These are phyloP conservation scores for Penicilliopsis zonata DNA, from an alignment of 495 filamentous ascomycete species.

Conservation along the genomic window DNA sequence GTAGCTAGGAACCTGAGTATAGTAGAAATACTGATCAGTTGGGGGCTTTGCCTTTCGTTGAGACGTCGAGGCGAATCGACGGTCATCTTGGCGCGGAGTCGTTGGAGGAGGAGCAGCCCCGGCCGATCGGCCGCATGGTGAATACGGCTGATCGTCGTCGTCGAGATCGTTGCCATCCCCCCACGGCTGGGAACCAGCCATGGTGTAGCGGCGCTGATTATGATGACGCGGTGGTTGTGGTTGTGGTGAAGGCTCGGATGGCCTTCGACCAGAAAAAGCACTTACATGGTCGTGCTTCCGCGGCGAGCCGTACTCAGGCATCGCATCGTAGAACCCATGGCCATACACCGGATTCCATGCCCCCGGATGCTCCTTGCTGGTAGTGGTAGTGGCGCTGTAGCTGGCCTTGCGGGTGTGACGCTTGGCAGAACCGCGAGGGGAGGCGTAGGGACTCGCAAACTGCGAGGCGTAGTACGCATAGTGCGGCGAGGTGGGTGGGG, in stretches of 20 bases:
- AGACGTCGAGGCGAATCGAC: slow-evolving; percentile 9
- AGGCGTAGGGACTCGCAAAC: slow-evolving; percentile 26
- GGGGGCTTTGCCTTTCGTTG: slow-evolving; percentile 36
- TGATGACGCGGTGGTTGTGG: too few species aligned
- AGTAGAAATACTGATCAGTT: slow-evolving; percentile 43
- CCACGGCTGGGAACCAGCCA: slow-evolving; percentile 24
- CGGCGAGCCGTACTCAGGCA: slow-evolving; percentile 36
- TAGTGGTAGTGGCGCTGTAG: slow-evolving; percentile 28
- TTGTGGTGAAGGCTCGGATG: slow-evolving; percentile 15
- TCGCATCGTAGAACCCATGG: slow-evolving; percentile 28
- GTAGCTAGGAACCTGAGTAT: slow-evolving; percentile 33
- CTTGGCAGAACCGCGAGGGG: slow-evolving; percentile 28
- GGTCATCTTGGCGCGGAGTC: slow-evolving; percentile 4
- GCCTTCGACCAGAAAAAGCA: slow-evolving; percentile 35
- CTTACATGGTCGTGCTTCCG: slow-evolving; percentile 48
- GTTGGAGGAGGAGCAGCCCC: too few species aligned
- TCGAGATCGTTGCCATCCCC: slow-evolving; percentile 27
- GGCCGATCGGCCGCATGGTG: slow-evolving; percentile 45
- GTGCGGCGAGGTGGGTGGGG: slow-evolving; percentile 38
- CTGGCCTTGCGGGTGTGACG: slow-evolving; percentile 36
- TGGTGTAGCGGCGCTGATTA: slow-evolving; percentile 25
- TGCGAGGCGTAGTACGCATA: slow-evolving; percentile 35
- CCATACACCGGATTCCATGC: slow-evolving; percentile 29
- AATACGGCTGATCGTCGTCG: slow-evolving; percentile 26
- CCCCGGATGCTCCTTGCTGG: too few species aligned